phyloP scores from a whole-genome alignment of 495 filamentous ascomycete genomes.

The Aspergillus olivimuriae region DNA sequence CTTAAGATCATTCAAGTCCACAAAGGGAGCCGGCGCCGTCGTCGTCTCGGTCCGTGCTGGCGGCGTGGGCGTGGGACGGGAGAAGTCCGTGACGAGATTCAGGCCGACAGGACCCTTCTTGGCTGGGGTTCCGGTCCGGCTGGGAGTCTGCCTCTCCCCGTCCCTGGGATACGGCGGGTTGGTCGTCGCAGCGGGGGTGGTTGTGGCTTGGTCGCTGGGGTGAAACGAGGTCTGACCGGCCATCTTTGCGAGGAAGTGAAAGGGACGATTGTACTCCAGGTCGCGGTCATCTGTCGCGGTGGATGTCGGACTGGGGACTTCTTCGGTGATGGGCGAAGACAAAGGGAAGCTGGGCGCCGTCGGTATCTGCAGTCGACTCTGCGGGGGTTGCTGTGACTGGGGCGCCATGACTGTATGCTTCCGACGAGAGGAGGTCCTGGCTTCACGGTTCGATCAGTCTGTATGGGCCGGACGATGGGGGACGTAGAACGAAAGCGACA shows the following conservation, averaged over 20 bases:
- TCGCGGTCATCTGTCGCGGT: constrained; percentile 31
- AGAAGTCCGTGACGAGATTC: constrained; percentile 56
- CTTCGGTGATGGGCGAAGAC: constrained; percentile 41
- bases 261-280: constrained; percentile 22
- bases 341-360: constrained; percentile 32
- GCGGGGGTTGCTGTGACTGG: constrained; percentile 19
- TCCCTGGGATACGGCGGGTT: neutral
- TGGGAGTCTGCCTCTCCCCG: neutral
- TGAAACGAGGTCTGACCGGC: constrained; percentile 17
- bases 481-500: too few species aligned
- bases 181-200: neutral
- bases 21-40: constrained; percentile 18
- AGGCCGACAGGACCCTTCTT: constrained; percentile 50
- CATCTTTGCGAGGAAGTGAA: constrained; percentile 26
- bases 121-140: constrained; percentile 23
- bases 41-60: constrained; percentile 7
- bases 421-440: neutral
- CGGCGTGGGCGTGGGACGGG: constrained; percentile 11
- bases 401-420: too few species aligned
- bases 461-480: constrained; percentile 1
- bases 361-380: constrained; percentile 26
- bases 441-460: too few species aligned
- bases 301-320: constrained; percentile 32
- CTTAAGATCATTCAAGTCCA: constrained; percentile 39
- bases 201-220: constrained; percentile 12